Evolutionary conservation across 2,329 filamentous ascomycete genomes (phyloP), one percentile per base, ranked within the genome.

Genomic region (Nothopassalora personata): DNA sequence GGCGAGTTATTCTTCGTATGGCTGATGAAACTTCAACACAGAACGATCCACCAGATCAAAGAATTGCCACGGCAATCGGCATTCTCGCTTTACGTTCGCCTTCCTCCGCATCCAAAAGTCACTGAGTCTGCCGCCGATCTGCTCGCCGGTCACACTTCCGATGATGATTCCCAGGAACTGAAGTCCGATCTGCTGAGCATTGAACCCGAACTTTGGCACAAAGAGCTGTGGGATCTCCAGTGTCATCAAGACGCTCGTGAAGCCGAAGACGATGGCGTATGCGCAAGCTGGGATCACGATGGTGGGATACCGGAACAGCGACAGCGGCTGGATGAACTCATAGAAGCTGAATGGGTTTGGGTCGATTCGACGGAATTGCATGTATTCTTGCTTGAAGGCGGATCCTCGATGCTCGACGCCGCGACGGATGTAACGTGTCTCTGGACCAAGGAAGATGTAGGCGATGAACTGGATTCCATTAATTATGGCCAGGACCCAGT

Each of bases 171-270:
- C 78, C 7, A 85, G 71, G 64, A 82, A 83, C 59, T 86, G 82
- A 1, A 86, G 75, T 0, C 83, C 83, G 6, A 85, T 74, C 59
- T 85, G 79, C 67, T 86, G 77, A 0, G 81, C 70, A 66, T 83
- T 81, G 72, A 86, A 79, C 13, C 77, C 77, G 58, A 84, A 87
- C 60, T 81, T 80, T 34, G 76, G 70, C 5, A 77, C 75, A 61
- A 84, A 82, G 1, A 86, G 74, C 58, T 85, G 81, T 0, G 83
- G 83, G 4, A 86, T 81, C 64, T 86, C 83, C 28, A 86, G 79
- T 0, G 82, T 82, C 56, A 79, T 72, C 62, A 85, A 72, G 9
- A 85, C 79, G 43, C 74, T 79, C 34, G 71, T 76, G 67, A 81
- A 85, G 4, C 80, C 72, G 68, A 86, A 86, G 9, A 83, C 73